Conservation (phyloP, 2,329 filamentous ascomycete genomes). For the Colletotrichum sp. region DNA sequence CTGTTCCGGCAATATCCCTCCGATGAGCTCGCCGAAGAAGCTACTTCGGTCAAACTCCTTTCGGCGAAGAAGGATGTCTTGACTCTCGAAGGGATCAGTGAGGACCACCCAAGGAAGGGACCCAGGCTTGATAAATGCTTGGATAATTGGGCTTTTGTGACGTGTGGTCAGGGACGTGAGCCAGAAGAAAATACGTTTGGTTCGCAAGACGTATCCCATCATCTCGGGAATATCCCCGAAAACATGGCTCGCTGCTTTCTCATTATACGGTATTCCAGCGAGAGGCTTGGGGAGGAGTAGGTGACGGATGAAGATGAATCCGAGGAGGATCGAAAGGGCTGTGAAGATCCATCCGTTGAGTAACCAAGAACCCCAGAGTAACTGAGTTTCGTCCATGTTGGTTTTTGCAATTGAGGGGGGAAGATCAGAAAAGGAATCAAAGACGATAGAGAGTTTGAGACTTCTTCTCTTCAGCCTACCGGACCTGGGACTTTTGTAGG, state of each 20-base stretch:
- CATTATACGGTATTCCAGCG: slow-evolving; percentile 39
- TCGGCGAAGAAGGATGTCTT: slow-evolving; percentile 48
- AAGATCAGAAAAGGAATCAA: background rate
- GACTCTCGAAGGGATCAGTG: slow-evolving; percentile 27
- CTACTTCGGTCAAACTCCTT: slow-evolving; percentile 48
- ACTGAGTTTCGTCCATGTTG: background rate
- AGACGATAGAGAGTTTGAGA: background rate
- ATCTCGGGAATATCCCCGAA: slow-evolving; percentile 48
- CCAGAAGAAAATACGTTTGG: slow-evolving; percentile 34
- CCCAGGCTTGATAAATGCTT: slow-evolving; percentile 50
- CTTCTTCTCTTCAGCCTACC: background rate
- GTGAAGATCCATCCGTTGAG: background rate
- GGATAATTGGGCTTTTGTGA: slow-evolving; percentile 45
- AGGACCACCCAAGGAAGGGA: slow-evolving; percentile 46
- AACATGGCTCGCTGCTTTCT: slow-evolving; percentile 33
- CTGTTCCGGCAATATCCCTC: slow-evolving; percentile 34
- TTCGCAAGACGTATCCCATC: slow-evolving; percentile 35
- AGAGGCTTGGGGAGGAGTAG: background rate
- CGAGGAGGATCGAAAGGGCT: background rate
- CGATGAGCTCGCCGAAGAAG: slow-evolving; percentile 35
- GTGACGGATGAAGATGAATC: background rate
- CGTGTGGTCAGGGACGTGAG: slow-evolving; percentile 32
- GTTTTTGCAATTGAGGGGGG: too few relatives aligned
- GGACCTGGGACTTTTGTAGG: background rate
- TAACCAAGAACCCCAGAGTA: background rate